Base-by-base conservation (phyloP, 2,329 filamentous ascomycete genomes). In the Monilinia fructigena region DNA sequence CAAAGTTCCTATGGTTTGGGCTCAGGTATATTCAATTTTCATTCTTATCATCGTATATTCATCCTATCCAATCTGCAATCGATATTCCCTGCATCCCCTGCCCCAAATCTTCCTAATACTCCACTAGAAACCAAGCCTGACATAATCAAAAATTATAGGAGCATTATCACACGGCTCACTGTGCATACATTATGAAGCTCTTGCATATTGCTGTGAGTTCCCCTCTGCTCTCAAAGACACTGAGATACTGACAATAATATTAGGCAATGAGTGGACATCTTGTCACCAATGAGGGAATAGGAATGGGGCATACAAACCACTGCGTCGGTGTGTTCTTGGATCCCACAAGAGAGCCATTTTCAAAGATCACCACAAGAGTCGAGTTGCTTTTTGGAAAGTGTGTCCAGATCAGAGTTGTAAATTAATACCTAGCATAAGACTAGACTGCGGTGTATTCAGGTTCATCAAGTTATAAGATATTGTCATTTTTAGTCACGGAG, bases 251-350 rank as follows among this genome's bases (percentile, higher is more conserved):
- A 55, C 28, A n/a, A n/a, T 35, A 16, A 35, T 4, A 1, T 12
- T 55, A 55, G 52, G 52, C 52, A 35, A 55, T 55, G 52, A 55
- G 52, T 55, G 52, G 52, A 55, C 52, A 55, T 35, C 52, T 55
- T 35, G 52, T 55, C 31, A 55, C 52, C 3, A 35, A 55, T 35
- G 52, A 55, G 20, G 52, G 52, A 12, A 55, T 55, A 55, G 52
- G 52, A 55, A 55, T 55, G 52, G 28, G 28, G 1, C 52, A 55
- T 55, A 55, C 52, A 12, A 11, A 55, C 18, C 52, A 55, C 28
- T 55, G 52, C 28, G 52, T 55, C 31, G 12, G 28, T 35, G 52
- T 55, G 3, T 55, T 55, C 11, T 20, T 55, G 52, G 52, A 55
- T 35, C 52, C 52, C 12, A 16, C 31, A 11, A 55, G 52, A n/a